phyloP scores from a whole-genome alignment of 495 filamentous ascomycete genomes.

The Tuber microsphaerosporum region DNA sequence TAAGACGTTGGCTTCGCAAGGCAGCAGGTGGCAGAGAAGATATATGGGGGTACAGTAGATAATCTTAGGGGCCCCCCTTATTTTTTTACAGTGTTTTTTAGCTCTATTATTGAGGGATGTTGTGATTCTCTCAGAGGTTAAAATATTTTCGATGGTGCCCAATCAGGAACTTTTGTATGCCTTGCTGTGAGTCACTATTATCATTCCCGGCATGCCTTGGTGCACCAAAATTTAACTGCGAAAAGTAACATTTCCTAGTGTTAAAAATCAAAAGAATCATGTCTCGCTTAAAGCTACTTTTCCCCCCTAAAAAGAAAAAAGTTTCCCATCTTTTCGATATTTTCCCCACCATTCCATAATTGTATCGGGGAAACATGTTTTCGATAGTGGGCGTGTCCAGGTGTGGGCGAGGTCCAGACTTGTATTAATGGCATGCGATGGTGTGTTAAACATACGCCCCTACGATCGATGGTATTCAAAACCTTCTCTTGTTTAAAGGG shows the following conservation, averaged over 20 bases:
- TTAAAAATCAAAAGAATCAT: not conserved
- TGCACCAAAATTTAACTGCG: not conserved
- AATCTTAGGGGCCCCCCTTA: too few relatives aligned
- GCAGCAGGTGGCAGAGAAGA: not conserved
- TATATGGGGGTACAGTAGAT: not conserved
- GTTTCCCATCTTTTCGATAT: not conserved
- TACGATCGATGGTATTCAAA: not conserved
- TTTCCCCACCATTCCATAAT: not conserved
- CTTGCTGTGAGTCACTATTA: too few relatives aligned
- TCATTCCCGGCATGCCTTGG: too few relatives aligned
- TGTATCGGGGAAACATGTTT: not conserved
- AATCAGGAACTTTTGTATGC: not conserved
- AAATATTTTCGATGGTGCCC: not conserved
- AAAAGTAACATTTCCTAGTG: not conserved
- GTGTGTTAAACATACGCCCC: not conserved
- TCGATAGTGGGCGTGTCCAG: not conserved
- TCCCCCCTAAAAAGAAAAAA: too few relatives aligned
- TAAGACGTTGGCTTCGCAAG: not conserved
- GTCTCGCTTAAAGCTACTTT: not conserved
- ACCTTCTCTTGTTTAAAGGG: not conserved
- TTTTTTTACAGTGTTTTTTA: not conserved
- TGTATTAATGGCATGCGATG: not conserved
- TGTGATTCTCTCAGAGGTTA: not conserved
- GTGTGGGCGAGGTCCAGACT: not conserved
- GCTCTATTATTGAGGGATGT: not conserved